Base-by-base conservation (phyloP, 371 early-diverging fungal species). In the Capillidium heterosporum region DNA sequence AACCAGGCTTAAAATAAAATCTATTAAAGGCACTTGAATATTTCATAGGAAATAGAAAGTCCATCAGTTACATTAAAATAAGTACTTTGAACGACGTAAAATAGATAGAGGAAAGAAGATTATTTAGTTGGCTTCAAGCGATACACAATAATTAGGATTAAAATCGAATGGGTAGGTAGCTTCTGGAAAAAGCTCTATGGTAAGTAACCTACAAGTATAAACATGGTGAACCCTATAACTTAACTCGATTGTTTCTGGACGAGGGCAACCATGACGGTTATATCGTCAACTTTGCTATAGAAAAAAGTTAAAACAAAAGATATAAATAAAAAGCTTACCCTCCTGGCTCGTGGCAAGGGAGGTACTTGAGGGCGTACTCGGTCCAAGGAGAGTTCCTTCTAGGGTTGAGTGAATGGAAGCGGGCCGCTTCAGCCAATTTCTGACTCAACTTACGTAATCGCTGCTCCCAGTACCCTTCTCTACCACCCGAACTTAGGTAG, bases 281-380 rank as follows among this genome's bases (percentile, higher is more conserved):
- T 71, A 56, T 71, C 71, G 48, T 70, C 70, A 21, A 67, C 48
- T 63, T 67, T 70, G 5, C 71, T 70, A 65, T 29, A 32, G 48
- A 0, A 29, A 47, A 24, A 46, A 24, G 1, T 32, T 50, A 23
- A 61, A 47, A n/a, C n/a, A 31, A 31, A 27, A 19, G 11, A 50
- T 41, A 31, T 32, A 7, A 13, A 43, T 26, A 10, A 42, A 44
- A 23, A 28, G 28, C 40, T 39, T 55, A 55, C 55, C 55, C 55
- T 26, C 42, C 55, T 19, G 28, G 13, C 42, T 55, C 55, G 10
- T 42, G 26, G n/a, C n/a, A 42, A 42, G 10, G 43, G 11, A n/a
- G 26, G 27, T 55, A 27, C 17, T 55, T 42, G 19, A 40, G 7
- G 2, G 47, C 57, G 15, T 28, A 47, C 23, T 60, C 42, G n/a